A percentile compares a stretch with the other conserved stretches of the same genome.
Evolutionary conservation across 805 yeast species (phyloP).

Genomic region (Metschnikowia colocasiae): DNA sequence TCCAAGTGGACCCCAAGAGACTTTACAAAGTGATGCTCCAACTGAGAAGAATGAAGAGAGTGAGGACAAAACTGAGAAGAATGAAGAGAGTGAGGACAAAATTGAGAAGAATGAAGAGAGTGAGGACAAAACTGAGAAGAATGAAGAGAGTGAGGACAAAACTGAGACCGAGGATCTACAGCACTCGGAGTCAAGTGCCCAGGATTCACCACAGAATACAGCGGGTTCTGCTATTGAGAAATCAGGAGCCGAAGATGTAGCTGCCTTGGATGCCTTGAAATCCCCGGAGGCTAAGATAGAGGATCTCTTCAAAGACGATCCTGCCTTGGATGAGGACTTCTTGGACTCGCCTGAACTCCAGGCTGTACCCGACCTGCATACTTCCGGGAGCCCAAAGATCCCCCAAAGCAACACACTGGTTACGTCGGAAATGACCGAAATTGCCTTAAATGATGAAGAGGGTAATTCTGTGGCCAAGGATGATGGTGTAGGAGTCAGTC

Average conservation of each 20-base stretch:
- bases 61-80: too few species aligned
- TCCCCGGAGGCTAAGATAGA: neutral
- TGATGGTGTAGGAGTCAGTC: neutral
- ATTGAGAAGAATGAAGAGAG: too few species aligned
- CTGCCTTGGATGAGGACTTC: slow-evolving; percentile 2
- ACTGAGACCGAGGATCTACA: neutral
- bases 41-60: neutral
- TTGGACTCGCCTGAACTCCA: slow-evolving; percentile 3
- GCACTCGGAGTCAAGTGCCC: neutral
- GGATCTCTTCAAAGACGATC: slow-evolving; percentile 1
- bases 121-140: too few species aligned
- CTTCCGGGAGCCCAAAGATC: neutral
- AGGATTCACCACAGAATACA: neutral
- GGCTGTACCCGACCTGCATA: neutral
- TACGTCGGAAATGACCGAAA: neutral
- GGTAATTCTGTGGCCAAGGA: too few species aligned
- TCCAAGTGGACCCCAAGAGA: neutral
- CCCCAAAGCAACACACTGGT: neutral
- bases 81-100: too few species aligned
- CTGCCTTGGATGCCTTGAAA: neutral
- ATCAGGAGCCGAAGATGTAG: neutral
- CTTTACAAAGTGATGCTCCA: neutral
- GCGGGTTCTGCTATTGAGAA: neutral
- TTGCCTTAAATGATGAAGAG: neutral
- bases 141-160: too few species aligned